Percentiles rank a stretch among this genome's conserved stretches.
Conservation (phyloP, 2,329 filamentous ascomycete genomes). For the Fusarium irregulare region DNA sequence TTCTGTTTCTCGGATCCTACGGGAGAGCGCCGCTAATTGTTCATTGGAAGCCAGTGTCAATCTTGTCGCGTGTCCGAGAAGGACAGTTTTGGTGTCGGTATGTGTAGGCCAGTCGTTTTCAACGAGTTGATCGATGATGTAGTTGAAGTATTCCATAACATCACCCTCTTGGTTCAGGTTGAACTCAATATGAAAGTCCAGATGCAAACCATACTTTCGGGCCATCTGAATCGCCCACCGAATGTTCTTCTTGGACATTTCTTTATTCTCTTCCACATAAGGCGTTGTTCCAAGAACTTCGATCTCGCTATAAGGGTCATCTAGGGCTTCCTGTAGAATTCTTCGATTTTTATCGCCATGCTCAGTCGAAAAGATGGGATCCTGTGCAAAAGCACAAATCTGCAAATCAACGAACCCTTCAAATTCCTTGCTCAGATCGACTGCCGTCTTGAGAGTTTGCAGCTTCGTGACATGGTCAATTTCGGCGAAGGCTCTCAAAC, state of each 20-base stretch:
- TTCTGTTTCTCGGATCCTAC: neutral
- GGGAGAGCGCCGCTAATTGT: neutral
- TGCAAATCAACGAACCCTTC: neutral
- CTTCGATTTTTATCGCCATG: neutral
- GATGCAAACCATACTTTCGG: neutral
- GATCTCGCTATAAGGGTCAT: neutral
- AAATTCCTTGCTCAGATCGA: neutral
- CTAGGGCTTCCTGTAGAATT: neutral
- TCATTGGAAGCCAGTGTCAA: slow-evolving; percentile 1
- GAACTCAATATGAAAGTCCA: slow-evolving; percentile 22
- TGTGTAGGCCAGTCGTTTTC: neutral
- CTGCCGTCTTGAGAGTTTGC: neutral
- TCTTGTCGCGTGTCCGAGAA: slow-evolving; percentile 19
- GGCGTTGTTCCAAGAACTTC: neutral
- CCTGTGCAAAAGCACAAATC: slow-evolving; percentile 21
- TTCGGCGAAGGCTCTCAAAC: slow-evolving; percentile 7
- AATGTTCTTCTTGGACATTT: neutral
- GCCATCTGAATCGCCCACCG: slow-evolving; percentile 9
- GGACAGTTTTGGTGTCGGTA: neutral
- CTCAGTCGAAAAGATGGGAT: slow-evolving; percentile 13
- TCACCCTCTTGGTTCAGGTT: neutral
- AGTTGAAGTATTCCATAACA: neutral
- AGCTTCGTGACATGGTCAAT: slow-evolving; percentile 11
- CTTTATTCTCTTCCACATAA: neutral
- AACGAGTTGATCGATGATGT: neutral